Evolutionary conservation across 2,329 filamentous ascomycete genomes (phyloP), one percentile per base, ranked within the genome.

Genomic region (Trichoderma hamatum): DNA sequence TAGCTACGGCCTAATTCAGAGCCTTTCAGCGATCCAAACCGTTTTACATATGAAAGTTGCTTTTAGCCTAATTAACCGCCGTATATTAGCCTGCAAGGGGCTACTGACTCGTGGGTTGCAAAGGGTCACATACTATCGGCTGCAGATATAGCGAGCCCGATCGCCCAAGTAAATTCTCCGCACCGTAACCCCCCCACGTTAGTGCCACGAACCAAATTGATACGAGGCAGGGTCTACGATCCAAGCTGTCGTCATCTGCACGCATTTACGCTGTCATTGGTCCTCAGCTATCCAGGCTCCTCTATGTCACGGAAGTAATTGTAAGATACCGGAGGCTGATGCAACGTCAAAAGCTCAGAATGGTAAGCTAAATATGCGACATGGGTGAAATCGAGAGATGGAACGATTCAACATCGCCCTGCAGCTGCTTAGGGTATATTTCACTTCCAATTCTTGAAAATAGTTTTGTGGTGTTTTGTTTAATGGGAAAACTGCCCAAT

Each of bases 61-160:
- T 49, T 30, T 61, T 49, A 61, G 19, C 36, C 26, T 39, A 39
- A 30, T 32, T n/a, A 19, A 10, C 14, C 32, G 26, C 30, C n/a
- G 32, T 54, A n/a, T 34, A 19, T 26, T 43, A 49, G 46, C 46
- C 46, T 21, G 19, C 46, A 49, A 49, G n/a, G n/a, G 11, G n/a
- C 46, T 13, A 39, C 24, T 43, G 36, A n/a, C 16, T 46, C 34
- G 14, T 36, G 9, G 24, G 16, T 34, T 21, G 21, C 32, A 43
- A 49, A 62, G 43, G 51, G 30, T 11, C 30, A 19, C 19, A 32
- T 49, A 7, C 26, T 34, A 24, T 64, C 49, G 49, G 49, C 16
- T 43, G n/a, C 30, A 54, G 28, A 26, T 43, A 28, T 36, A 54
- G 61, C 61, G 61, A 64, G 21, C 49, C 49, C 46, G 32, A 64